These are phyloP conservation scores for Candida maltosa DNA, from an alignment of 805 yeast species.

Conservation along the genomic window DNA sequence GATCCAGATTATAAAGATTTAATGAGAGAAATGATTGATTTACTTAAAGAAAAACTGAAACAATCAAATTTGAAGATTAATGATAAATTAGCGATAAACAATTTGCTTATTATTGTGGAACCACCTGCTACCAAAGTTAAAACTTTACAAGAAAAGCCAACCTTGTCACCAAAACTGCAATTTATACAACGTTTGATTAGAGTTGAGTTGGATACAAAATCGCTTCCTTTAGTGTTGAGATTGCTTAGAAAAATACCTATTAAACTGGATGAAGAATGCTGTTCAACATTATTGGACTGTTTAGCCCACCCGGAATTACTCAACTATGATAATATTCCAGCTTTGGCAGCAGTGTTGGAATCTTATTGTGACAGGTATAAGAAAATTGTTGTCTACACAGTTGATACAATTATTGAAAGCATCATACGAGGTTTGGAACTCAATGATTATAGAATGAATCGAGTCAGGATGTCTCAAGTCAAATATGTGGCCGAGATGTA, in stretches of 20 bases:
- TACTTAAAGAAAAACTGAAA: conserved; percentile 49
- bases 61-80: conserved; percentile 49
- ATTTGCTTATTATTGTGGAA: conserved; percentile 50
- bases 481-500: conserved; percentile 58
- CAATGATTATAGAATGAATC: conserved; percentile 55
- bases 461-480: conserved; percentile 59
- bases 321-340: conserved; percentile 51
- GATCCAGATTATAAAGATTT: conserved; percentile 53
- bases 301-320: conserved; percentile 63
- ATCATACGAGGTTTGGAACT: conserved; percentile 63
- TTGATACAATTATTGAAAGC: conserved; percentile 67
- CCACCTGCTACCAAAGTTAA: conserved; percentile 48
- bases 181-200: conserved; percentile 41
- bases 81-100: conserved; percentile 57
- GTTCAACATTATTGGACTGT: conserved; percentile 27
- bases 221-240: conserved; percentile 17
- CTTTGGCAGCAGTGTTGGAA: conserved; percentile 46
- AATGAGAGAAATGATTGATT: conserved; percentile 61
- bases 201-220: conserved; percentile 43
- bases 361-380: conserved; percentile 27
- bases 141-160: conserved; percentile 10
- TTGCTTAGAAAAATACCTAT: conserved; percentile 46
- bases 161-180: conserved; percentile 32
- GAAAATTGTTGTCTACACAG: conserved; percentile 39
- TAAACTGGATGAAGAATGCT: conserved; percentile 34